These are phyloP conservation scores for Phtheirospermum japonicum DNA, from an alignment of 257 asterid species.

Conservation along the genomic window DNA sequence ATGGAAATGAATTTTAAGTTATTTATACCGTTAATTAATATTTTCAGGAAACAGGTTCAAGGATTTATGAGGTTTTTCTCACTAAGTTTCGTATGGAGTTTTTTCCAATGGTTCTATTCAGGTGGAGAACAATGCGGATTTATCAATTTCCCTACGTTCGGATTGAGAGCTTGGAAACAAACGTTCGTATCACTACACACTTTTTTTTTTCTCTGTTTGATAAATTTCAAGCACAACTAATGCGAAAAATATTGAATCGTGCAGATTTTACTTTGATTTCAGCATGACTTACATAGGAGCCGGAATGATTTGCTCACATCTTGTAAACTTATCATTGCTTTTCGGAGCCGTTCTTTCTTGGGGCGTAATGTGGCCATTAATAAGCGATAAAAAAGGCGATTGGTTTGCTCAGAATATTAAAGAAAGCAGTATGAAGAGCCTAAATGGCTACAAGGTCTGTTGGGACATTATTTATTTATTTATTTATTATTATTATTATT, in stretches of 20 bases:
- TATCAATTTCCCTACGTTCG: constrained; percentile 83
- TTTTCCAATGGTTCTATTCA: constrained; percentile 84
- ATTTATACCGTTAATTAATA: background rate
- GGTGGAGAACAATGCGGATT: constrained; percentile 68
- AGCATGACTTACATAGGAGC: constrained; percentile 90
- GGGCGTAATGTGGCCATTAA: constrained; percentile 89
- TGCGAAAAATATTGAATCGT: background rate
- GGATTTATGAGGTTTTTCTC: constrained; percentile 66
- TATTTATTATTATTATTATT: background rate
- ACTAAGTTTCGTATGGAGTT: constrained; percentile 70
- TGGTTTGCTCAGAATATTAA: constrained; percentile 73
- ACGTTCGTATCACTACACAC: constrained; percentile 39
- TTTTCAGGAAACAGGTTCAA: constrained; percentile 64
- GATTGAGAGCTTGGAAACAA: constrained; percentile 70
- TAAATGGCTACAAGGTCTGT: constrained; percentile 93
- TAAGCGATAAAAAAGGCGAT: constrained; percentile 50
- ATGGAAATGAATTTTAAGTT: background rate
- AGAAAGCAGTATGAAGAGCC: constrained; percentile 77
- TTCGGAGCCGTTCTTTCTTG: constrained; percentile 81
- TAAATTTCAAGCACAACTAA: background rate
- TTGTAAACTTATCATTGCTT: constrained; percentile 77
- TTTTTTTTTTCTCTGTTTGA: background rate
- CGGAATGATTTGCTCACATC: constrained; percentile 92
- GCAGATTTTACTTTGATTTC: constrained; percentile 87
- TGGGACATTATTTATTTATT: background rate